Evolutionary conservation across 768 basidiomycete species (phyloP).

Genomic region (Suillus clintonianus): DNA sequence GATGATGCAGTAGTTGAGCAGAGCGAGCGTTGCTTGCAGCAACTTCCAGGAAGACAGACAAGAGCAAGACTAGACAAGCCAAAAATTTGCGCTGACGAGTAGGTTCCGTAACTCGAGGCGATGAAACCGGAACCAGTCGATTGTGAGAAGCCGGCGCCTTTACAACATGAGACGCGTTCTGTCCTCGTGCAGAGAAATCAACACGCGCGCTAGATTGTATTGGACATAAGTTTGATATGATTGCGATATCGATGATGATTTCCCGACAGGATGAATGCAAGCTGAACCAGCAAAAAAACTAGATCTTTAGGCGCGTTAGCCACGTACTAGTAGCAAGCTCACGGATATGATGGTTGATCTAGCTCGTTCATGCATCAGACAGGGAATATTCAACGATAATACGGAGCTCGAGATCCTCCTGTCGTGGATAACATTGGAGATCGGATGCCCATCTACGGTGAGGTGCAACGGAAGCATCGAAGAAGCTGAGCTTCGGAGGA

Average conservation of each 20-base stretch:
- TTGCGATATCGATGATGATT: not conserved
- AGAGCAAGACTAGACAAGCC: not conserved
- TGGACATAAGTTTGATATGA: not conserved
- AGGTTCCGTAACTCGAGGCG: not conserved
- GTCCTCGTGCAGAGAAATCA: not conserved
- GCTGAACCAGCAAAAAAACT: not conserved
- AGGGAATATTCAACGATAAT: not conserved
- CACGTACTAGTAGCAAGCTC: not conserved
- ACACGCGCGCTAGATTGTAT: not conserved
- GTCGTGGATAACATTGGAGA: not conserved
- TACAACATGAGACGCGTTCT: not conserved
- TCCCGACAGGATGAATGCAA: not conserved
- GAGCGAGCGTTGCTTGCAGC: not conserved
- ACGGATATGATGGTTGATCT: not conserved
- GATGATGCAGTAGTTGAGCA: not conserved
- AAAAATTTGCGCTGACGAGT: not conserved
- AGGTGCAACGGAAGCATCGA: constrained; percentile 5
- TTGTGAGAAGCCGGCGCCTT: constrained; percentile 2
- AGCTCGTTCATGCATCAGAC: not conserved
- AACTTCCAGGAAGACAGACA: not conserved
- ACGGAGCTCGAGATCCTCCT: not conserved
- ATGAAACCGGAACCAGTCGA: constrained; percentile 1
- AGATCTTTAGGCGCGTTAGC: not conserved
- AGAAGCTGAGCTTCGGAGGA: not conserved
- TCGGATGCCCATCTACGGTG: not conserved